phyloP scores from a whole-genome alignment of 768 basidiomycete genomes.

The Termitomyces sp. region DNA sequence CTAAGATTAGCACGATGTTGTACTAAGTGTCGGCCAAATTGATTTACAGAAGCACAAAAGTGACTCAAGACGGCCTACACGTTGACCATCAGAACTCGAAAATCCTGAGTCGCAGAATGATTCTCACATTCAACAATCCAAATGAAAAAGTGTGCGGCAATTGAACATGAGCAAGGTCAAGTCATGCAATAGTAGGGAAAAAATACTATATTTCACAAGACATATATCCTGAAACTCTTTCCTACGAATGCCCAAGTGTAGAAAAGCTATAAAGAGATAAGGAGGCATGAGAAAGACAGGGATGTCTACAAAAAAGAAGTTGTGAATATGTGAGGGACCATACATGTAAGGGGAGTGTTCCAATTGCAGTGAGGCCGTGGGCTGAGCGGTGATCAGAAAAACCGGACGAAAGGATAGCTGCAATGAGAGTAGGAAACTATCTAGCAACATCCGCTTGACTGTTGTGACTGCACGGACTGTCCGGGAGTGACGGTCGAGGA shows the following conservation, averaged over 20 bases:
- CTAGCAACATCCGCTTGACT: conserved; percentile 77
- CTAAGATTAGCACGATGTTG: background rate
- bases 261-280: conserved; percentile 8
- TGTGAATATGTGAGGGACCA: conserved; percentile 30
- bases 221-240: conserved; percentile 12
- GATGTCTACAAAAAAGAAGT: conserved; percentile 27
- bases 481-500: conserved; percentile 81
- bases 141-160: background rate
- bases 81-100: conserved; percentile 3
- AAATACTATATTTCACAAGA: conserved; percentile 17
- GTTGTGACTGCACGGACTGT: conserved; percentile 75
- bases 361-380: conserved; percentile 11
- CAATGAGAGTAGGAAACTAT: conserved; percentile 9
- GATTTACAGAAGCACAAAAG: background rate
- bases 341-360: conserved; percentile 24
- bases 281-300: conserved; percentile 12
- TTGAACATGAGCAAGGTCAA: background rate
- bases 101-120: background rate
- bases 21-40: background rate
- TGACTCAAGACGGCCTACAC: conserved; percentile 2
- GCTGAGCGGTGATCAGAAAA: conserved; percentile 12
- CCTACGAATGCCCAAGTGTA: conserved; percentile 13
- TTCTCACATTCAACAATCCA: conserved; percentile 2
- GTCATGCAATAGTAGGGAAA: conserved; percentile 3
- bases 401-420: background rate